phyloP scores from a whole-genome alignment of 805 yeast species.

The Saccharomycopsis synnaedendra region DNA sequence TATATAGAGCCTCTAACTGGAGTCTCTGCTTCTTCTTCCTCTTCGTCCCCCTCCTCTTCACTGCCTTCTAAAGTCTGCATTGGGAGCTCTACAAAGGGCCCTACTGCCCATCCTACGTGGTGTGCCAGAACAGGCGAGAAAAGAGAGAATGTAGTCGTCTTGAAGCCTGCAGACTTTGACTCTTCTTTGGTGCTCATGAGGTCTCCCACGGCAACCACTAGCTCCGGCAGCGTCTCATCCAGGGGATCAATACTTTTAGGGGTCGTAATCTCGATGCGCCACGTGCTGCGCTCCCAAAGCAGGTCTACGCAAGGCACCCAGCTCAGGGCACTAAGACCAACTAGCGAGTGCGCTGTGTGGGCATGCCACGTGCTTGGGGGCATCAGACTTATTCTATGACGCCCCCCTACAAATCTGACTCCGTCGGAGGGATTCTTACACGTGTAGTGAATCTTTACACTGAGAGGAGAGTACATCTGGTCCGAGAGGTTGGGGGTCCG shows the following conservation, averaged over 20 bases:
- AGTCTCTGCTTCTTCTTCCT: conserved; percentile 27
- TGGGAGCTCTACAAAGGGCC: conserved; percentile 64
- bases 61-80: conserved; percentile 25
- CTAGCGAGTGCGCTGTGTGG: conserved; percentile 69
- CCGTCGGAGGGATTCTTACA: conserved; percentile 63
- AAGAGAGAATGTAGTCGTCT: conserved; percentile 58
- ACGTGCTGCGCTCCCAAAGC: conserved; percentile 76
- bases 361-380: conserved; percentile 60
- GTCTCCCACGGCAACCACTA: conserved; percentile 63
- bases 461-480: conserved; percentile 59
- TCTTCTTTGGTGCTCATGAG: conserved; percentile 50
- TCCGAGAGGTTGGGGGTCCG: conserved; percentile 29
- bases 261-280: conserved; percentile 82
- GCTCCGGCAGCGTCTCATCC: conserved; percentile 31
- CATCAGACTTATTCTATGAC: conserved; percentile 26
- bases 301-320: conserved; percentile 97
- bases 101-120: conserved; percentile 91
- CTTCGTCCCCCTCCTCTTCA: conserved; percentile 22
- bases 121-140: conserved; percentile 87
- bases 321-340: conserved; percentile 76
- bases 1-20: conserved; percentile 51
- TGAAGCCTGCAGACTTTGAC: conserved; percentile 34
- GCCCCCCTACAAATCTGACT: conserved; percentile 58
- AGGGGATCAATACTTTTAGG: conserved; percentile 50
- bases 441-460: conserved; percentile 55